A percentile compares a stretch with the other conserved stretches of the same genome.
These are phyloP conservation scores for Vitis rotundifolia DNA, from an alignment of 164 flowering plant genomes.

Conservation along the genomic window DNA sequence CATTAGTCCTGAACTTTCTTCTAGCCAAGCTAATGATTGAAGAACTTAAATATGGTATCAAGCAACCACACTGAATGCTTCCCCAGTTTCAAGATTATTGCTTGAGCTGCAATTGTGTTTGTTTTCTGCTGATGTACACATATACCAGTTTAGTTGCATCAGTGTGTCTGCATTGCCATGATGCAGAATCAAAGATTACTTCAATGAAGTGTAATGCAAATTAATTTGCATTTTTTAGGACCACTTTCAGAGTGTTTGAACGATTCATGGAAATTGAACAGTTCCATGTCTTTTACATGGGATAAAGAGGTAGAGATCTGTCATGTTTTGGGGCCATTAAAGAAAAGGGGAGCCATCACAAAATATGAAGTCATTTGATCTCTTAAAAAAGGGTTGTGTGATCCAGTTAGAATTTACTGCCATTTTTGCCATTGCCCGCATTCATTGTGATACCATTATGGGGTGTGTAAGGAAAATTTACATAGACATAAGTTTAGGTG, in stretches of 20 bases:
- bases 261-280: background rate
- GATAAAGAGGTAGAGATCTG: background rate
- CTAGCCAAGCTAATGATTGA: slow-evolving; percentile 3
- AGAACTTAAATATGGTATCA: background rate
- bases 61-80: too few relatives aligned
- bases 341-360: background rate
- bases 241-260: background rate
- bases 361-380: background rate
- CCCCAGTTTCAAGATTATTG: too few relatives aligned
- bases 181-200: background rate
- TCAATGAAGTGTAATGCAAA: background rate
- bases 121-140: too few relatives aligned
- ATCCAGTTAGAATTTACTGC: too few relatives aligned
- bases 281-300: background rate
- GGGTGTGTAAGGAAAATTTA: background rate
- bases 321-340: background rate
- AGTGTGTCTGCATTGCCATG: background rate
- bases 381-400: background rate
- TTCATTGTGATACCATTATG: too few relatives aligned
- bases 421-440: too few relatives aligned
- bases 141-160: background rate
- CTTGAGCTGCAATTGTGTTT: too few relatives aligned
- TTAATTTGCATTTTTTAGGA: background rate
- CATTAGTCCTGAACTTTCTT: slow-evolving; percentile 5
- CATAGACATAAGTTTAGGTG: background rate